phyloP scores from a whole-genome alignment of 768 basidiomycete species.

The Amyloporia xantha region DNA sequence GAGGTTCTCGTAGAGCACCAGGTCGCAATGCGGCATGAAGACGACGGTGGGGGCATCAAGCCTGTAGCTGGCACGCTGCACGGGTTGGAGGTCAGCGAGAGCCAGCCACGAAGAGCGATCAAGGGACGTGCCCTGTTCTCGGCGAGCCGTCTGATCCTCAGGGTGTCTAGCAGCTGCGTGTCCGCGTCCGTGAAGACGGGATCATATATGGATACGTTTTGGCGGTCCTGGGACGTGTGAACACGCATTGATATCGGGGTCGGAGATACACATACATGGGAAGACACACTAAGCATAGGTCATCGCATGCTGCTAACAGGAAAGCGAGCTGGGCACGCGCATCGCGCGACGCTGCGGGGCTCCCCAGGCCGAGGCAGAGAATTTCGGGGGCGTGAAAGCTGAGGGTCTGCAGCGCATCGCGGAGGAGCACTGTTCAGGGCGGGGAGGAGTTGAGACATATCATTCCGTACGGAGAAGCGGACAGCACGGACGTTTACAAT shows the following conservation, averaged over 20 bases:
- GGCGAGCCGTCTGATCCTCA: conserved; percentile 30
- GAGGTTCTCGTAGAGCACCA: conserved; percentile 61
- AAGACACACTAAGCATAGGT: conserved; percentile 54
- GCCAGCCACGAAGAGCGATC: conserved; percentile 5
- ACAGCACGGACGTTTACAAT: conserved; percentile 46
- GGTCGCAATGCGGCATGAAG: conserved; percentile 78
- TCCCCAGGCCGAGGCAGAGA: conserved; percentile 71
- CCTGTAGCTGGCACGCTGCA: conserved; percentile 29
- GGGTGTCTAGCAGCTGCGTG: conserved; percentile 35
- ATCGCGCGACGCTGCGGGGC: conserved; percentile 54
- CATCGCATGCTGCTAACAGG: conserved; percentile 47
- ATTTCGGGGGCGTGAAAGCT: conserved; percentile 24
- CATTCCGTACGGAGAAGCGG: conserved; percentile 3
- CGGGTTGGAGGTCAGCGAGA: conserved; percentile 6
- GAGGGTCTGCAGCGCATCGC: conserved; percentile 14
- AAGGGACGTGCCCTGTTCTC: conserved; percentile 46
- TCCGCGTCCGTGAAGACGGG: conserved; percentile 69
- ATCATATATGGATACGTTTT: conserved; percentile 53
- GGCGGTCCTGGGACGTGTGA: conserved; percentile 36
- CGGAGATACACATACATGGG: conserved; percentile 7
- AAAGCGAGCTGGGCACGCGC: conserved; percentile 66
- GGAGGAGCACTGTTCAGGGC: conserved; percentile 17
- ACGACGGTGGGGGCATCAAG: conserved; percentile 46
- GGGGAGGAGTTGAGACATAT: neutral
- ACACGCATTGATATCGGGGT: conserved; percentile 12